These are phyloP conservation scores for Pythium vanterpoolii DNA, from an alignment of 352 stramenopile genomes.

Conservation along the genomic window DNA sequence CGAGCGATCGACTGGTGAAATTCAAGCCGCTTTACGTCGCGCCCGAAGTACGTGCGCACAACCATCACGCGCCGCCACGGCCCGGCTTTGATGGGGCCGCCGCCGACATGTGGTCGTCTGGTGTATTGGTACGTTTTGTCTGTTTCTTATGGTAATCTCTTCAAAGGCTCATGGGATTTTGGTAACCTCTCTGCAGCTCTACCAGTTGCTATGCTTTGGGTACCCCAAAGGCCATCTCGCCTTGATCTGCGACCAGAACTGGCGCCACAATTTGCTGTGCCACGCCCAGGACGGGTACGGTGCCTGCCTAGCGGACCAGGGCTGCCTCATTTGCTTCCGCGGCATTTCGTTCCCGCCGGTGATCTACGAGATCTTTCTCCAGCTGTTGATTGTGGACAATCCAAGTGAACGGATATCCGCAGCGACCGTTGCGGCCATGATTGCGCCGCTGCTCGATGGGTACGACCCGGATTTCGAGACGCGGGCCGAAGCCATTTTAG, in stretches of 20 bases:
- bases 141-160: not conserved
- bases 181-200: conserved; percentile 37
- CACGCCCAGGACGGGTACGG: conserved; percentile 45
- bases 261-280: conserved; percentile 60
- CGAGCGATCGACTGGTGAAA: conserved; percentile 59
- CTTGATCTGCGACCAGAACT: conserved; percentile 74
- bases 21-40: conserved; percentile 79
- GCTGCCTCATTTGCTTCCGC: conserved; percentile 81
- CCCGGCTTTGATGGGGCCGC: conserved; percentile 65
- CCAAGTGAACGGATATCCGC: conserved; percentile 59
- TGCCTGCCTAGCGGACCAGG: conserved; percentile 47
- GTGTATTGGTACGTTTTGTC: conserved; percentile 56
- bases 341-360: conserved; percentile 66
- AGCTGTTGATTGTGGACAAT: conserved; percentile 45
- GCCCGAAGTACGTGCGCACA: conserved; percentile 63
- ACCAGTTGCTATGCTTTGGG: conserved; percentile 77
- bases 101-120: conserved; percentile 77
- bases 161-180: too few relatives aligned
- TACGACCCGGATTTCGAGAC: conserved; percentile 60
- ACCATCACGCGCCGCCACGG: conserved; percentile 46
- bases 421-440: conserved; percentile 41
- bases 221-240: conserved; percentile 77
- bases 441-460: conserved; percentile 50
- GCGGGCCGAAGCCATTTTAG: conserved; percentile 47
- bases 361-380: conserved; percentile 73